Conservation (phyloP, 371 early-diverging fungal genomes). For the Rhizomucor pusillus region DNA sequence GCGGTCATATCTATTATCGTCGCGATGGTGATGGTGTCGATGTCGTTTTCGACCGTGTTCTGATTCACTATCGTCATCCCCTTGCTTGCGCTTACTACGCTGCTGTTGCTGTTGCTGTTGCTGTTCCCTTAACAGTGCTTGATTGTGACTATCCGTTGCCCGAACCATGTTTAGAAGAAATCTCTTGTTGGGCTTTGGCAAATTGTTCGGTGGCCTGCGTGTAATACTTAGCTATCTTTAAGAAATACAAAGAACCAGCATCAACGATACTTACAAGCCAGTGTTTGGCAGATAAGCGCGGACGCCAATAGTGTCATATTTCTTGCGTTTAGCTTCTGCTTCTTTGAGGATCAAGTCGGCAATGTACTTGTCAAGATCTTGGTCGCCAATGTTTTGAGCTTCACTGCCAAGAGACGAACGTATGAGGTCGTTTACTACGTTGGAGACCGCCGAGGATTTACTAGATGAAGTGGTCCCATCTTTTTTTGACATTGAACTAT, state of each 20-base stretch:
- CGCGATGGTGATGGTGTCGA: conserved; percentile 5
- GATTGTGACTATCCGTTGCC: conserved; percentile 72
- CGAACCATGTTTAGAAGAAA: conserved; percentile 69
- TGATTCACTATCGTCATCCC: conserved; percentile 4
- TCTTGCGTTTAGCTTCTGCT: conserved; percentile 47
- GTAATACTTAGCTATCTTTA: no score
- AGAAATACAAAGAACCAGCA: background rate
- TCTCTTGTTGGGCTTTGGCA: conserved; percentile 56
- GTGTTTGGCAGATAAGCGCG: conserved; percentile 47
- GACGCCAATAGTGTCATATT: conserved; percentile 46
- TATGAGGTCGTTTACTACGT: conserved; percentile 49
- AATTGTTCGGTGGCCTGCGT: conserved; percentile 5
- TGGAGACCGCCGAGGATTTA: conserved; percentile 25
- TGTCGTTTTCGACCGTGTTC: conserved; percentile 1
- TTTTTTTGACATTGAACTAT: background rate
- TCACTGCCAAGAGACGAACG: conserved; percentile 58
- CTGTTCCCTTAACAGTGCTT: conserved; percentile 51
- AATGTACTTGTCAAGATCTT: conserved; percentile 69
- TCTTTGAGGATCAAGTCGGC: conserved; percentile 67
- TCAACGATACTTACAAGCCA: conserved; percentile 16
- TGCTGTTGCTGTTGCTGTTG: conserved; percentile 36
- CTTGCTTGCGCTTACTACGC: conserved; percentile 1
- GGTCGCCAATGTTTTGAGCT: conserved; percentile 47
- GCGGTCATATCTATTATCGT: background rate
- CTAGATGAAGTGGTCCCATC: background rate